phyloP scores from a whole-genome alignment of 306 rosid genomes.

The Cucumis cinereus region DNA sequence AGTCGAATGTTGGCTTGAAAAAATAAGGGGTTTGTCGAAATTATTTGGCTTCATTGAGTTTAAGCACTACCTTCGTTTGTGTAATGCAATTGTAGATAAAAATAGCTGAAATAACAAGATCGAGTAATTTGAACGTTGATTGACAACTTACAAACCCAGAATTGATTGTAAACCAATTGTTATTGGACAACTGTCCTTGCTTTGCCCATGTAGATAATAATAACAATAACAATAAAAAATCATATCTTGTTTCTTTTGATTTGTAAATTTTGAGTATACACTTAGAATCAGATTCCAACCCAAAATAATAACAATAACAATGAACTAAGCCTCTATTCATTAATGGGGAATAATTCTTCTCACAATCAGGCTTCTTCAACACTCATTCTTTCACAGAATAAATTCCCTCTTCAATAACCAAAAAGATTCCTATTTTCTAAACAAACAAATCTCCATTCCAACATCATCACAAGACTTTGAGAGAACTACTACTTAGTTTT shows the following conservation, averaged over 20 bases:
- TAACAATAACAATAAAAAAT: too few species aligned
- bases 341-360: constrained; percentile 6
- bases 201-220: too few species aligned
- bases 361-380: background rate
- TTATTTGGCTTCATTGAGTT: too few species aligned
- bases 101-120: too few species aligned
- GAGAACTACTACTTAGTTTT: background rate
- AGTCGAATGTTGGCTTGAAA: too few species aligned
- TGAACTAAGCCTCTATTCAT: background rate
- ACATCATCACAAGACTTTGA: background rate
- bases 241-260: background rate
- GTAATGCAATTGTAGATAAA: too few species aligned
- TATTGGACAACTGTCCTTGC: too few species aligned
- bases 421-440: background rate
- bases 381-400: background rate
- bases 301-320: background rate
- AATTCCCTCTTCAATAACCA: background rate
- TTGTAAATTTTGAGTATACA: background rate
- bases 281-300: constrained; percentile 2
- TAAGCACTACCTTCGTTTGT: too few species aligned
- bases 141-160: too few species aligned
- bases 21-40: too few species aligned
- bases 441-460: background rate
- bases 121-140: too few species aligned
- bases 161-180: too few species aligned